These are phyloP conservation scores for Fraxinus baroniana DNA, from an alignment of 305 asterid genomes.

Conservation along the genomic window DNA sequence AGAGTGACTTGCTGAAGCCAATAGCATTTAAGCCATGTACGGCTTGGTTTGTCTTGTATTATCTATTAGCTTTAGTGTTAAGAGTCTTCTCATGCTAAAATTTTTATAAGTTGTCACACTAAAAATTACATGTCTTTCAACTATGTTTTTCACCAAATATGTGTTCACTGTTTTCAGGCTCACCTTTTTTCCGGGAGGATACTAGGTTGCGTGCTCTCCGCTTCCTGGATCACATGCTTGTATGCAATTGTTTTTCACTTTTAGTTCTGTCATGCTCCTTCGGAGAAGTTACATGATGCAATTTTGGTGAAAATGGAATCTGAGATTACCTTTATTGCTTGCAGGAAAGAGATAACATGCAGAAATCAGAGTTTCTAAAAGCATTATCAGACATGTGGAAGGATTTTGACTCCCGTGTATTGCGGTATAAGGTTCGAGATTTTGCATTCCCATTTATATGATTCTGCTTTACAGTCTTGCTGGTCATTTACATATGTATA, in stretches of 20 bases:
- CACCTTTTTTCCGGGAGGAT: slow-evolving; percentile 91
- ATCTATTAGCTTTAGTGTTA: not conserved
- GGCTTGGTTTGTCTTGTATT: not conserved
- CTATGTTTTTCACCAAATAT: slow-evolving; percentile 14
- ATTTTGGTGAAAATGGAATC: slow-evolving; percentile 24
- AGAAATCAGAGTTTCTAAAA: slow-evolving; percentile 90
- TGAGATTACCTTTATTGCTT: slow-evolving; percentile 33
- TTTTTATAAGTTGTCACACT: slow-evolving; percentile 8
- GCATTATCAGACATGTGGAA: slow-evolving; percentile 99
- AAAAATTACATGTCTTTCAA: not conserved
- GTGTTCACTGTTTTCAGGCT: slow-evolving; percentile 55
- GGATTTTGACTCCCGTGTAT: slow-evolving; percentile 91
- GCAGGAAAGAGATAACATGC: slow-evolving; percentile 99
- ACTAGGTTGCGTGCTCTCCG: slow-evolving; percentile 99
- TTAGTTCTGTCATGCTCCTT: slow-evolving; percentile 28
- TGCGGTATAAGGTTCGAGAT: slow-evolving; percentile 89
- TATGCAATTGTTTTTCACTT: slow-evolving; percentile 43
- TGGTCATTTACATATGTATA: slow-evolving; percentile 1
- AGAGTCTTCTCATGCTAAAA: slow-evolving; percentile 7
- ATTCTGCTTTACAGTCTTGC: slow-evolving; percentile 14
- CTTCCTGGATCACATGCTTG: slow-evolving; percentile 97
- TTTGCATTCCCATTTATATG: slow-evolving; percentile 16
- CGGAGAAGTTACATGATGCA: slow-evolving; percentile 22
- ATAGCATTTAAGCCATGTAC: not conserved
- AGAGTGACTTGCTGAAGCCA: not conserved